A percentile compares a stretch with the other conserved stretches of the same genome.
Evolutionary conservation across 257 asterid species (phyloP).

Genomic region (Sherardia arvensis): DNA sequence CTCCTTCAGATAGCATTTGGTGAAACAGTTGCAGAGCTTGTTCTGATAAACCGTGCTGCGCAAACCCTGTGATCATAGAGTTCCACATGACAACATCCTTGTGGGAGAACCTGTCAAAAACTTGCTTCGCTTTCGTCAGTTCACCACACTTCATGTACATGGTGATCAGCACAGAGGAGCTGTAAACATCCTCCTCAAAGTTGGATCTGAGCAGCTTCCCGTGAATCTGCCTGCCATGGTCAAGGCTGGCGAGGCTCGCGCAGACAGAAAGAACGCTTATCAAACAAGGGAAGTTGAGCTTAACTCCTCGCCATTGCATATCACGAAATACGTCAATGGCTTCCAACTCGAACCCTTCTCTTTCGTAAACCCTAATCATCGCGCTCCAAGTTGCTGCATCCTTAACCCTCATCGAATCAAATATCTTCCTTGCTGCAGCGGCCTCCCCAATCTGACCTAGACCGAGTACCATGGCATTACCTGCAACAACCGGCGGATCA

Average conservation of each 20-base stretch:
- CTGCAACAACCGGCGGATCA: conserved; percentile 34
- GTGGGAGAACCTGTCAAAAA: conserved; percentile 37
- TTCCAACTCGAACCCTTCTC: conserved; percentile 52
- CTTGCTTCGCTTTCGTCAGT: conserved; percentile 36
- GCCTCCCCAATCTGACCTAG: conserved; percentile 48
- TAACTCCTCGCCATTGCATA: conserved; percentile 49
- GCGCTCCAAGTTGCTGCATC: conserved; percentile 67
- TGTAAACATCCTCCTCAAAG: conserved; percentile 36
- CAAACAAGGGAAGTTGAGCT: conserved; percentile 46
- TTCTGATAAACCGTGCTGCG: conserved; percentile 60
- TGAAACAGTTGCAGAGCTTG: conserved; percentile 42
- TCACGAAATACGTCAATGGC: conserved; percentile 42
- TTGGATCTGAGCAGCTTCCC: conserved; percentile 35
- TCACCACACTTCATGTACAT: conserved; percentile 81
- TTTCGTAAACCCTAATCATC: conserved; percentile 55
- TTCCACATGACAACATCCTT: conserved; percentile 76
- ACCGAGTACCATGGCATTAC: conserved; percentile 52
- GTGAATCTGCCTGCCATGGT: conserved; percentile 61
- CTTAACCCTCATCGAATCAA: conserved; percentile 47
- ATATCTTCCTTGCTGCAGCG: conserved; percentile 36
- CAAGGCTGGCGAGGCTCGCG: conserved; percentile 56
- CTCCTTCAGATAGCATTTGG: conserved; percentile 35
- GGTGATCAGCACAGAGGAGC: conserved; percentile 47
- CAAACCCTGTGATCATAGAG: conserved; percentile 63
- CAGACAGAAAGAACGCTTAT: conserved; percentile 59